Evolutionary conservation across 1,284 basidiomycete species (phyloP).

Genomic region (Fomitopsis betulina): DNA sequence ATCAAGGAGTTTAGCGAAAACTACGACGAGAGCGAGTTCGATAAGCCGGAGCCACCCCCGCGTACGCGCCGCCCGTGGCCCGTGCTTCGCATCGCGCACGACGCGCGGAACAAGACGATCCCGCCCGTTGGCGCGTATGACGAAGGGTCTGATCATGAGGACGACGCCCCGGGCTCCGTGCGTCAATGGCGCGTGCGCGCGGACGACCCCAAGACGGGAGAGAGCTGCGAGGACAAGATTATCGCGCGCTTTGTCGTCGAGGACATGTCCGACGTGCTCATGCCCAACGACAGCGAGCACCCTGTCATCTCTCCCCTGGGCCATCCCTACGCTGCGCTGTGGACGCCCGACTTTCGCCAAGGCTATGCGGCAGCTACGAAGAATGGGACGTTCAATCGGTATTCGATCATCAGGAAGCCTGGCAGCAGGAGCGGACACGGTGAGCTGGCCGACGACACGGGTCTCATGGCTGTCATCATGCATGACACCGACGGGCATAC

Average conservation of each 20-base stretch:
- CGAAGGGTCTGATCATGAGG: slow-evolving; percentile 14
- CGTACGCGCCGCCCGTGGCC: slow-evolving; percentile 22
- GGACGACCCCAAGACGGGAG: not conserved
- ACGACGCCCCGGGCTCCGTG: not conserved
- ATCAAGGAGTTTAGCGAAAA: slow-evolving; percentile 28
- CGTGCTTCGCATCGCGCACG: slow-evolving; percentile 16
- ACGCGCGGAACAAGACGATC: not conserved
- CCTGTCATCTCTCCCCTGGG: slow-evolving; percentile 4
- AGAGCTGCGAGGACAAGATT: not conserved
- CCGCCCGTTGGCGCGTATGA: slow-evolving; percentile 11
- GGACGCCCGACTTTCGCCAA: not conserved
- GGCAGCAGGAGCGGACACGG: not conserved
- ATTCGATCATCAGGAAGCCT: not conserved
- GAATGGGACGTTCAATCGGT: not conserved
- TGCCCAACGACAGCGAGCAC: not conserved
- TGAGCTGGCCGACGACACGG: not conserved
- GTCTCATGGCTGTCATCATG: slow-evolving; percentile 1
- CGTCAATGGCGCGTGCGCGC: not conserved
- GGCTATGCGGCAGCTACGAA: not conserved
- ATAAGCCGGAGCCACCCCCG: slow-evolving; percentile 16
- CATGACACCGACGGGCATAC: not conserved
- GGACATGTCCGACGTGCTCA: not conserved
- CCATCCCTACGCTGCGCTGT: slow-evolving; percentile 1
- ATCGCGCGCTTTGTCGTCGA: not conserved
- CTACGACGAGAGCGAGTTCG: slow-evolving; percentile 18